Base-by-base conservation (phyloP, 441 rosid species). In the Aleurites moluccanus region DNA sequence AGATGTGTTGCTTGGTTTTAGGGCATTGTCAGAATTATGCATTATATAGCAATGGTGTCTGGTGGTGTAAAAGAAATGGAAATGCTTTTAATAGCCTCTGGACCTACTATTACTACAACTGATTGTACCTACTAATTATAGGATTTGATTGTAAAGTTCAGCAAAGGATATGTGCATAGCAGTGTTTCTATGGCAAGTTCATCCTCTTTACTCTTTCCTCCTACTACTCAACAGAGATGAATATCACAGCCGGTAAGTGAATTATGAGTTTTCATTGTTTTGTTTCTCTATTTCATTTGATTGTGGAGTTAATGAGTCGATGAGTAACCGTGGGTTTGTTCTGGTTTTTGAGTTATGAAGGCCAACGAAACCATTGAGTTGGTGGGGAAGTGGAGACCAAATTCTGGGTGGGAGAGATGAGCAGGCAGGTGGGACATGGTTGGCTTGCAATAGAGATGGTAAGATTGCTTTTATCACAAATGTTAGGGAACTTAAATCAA, bases 191-290 rank as follows among this genome's bases (percentile, higher is more conserved):
- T 92, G 99, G 97, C 89, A 85, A 84, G 81, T 91, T 78, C 93
- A 91, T 83, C 92, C 94, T 23, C 84, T 86, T 76, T 89, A 92
- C 78, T 90, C 91, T 13, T 84, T 94, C 79, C 76, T 91, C 73
- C 79, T 94, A 21, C 77, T 92, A 33, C 83, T 85, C 75, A 94
- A 94, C 83, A 85, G 99, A 83, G 97, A 92, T 79, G 98, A 94
- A 76, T 80, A 77, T 77, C 92, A 82, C 68, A 73, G 78, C 81
- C 83, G 97, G 98, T 88, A 71, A 70, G 66, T 25, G 10, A 25
- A 33, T 21, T 11, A 25, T 42, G 49, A 30, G 35, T 23, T 61
- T 2, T 65, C 6, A 42, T 27, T 30, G 3, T 61, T 35, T 23
- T 25, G 44, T 15, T 8, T 40, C 33, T 42, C n/a, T 3, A 8